Base-by-base conservation (phyloP, 2,329 filamentous ascomycete species). In the Arthrobotrys sinensis region DNA sequence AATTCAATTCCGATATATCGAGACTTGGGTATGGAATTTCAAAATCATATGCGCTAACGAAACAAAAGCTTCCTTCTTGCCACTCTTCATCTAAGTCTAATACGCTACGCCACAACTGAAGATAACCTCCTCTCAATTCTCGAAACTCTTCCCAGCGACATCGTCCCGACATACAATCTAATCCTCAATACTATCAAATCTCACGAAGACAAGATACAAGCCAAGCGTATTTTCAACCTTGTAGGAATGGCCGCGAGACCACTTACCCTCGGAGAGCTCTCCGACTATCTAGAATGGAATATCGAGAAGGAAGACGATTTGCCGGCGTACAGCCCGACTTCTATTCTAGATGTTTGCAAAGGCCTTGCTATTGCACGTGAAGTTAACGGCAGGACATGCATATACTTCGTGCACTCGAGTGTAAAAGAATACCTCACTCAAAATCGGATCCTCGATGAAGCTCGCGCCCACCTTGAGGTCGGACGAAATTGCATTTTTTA, bases 171-270 rank as follows among this genome's bases (percentile, higher is more conserved):
- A 12, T 66, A 66, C 32, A 66, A 66, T 11, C 46, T 66, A 14
- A 53, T 53, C 24, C 46, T 66, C n/a, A 66, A 66, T 45, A 28
- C 63, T 10, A 66, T 66, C 1, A 66, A 53, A 38, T 66, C 63
- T 4, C 34, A 52, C 3, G 43, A n/a, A 10, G 62, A 65, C 11
- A 66, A 66, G 53, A 28, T 40, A 52, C 28, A 52, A 28, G 63
- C 46, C 3, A 66, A 66, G 12, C 32, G 21, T 7, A 66, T 66
- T 5, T 66, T 66, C 46, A 52, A 66, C 28, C 19, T 66, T n/a
- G 46, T 66, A 7, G 46, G 28, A 2, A 32, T 43, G 4, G 63
- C 63, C 4, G 45, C 63, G 5, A 16, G 46, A 6, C 63, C 63
- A 2, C 43, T 66, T 32, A 52, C 28, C 1, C n/a, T 66, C 5